A percentile compares a stretch with the other conserved stretches of the same genome.
These are phyloP conservation scores for Tricholomella constricta DNA, from an alignment of 768 basidiomycete species.

Conservation along the genomic window DNA sequence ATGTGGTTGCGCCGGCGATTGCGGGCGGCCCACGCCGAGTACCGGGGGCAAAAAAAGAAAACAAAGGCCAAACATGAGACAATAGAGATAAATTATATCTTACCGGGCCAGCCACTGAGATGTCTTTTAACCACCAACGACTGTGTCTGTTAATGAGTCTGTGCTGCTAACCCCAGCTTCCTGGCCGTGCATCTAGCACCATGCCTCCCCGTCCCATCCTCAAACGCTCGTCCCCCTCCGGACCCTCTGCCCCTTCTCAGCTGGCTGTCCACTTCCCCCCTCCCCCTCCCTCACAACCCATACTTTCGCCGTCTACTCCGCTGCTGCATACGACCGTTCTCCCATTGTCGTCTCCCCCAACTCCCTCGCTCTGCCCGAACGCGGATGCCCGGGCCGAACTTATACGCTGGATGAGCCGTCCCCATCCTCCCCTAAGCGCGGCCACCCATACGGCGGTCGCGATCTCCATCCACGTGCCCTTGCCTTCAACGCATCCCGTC, in stretches of 20 bases:
- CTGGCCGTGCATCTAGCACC: background rate
- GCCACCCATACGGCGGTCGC: conserved; percentile 30
- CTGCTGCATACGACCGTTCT: conserved; percentile 74
- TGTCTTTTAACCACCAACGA: conserved; percentile 12
- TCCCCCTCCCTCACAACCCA: conserved; percentile 50
- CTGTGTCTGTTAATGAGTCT: conserved; percentile 10
- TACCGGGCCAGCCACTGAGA: background rate
- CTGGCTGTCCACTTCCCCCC: conserved; percentile 54
- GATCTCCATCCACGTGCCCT: conserved; percentile 51
- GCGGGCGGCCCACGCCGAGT: conserved; percentile 2
- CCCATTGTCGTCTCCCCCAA: conserved; percentile 77
- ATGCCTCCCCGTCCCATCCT: conserved; percentile 59
- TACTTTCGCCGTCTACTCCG: conserved; percentile 53
- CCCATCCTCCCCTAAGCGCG: conserved; percentile 12
- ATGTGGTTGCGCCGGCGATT: conserved; percentile 5
- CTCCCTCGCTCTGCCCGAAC: conserved; percentile 73
- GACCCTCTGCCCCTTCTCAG: conserved; percentile 24
- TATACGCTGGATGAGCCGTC: conserved; percentile 50
- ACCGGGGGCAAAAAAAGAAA: conserved; percentile 9
- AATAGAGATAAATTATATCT: conserved; percentile 15
- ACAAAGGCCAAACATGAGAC: conserved; percentile 15
- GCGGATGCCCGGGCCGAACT: conserved; percentile 75
- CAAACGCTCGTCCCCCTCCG: conserved; percentile 44
- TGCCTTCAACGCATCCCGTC: conserved; percentile 19
- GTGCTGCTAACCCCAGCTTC: conserved; percentile 18